phyloP scores from a whole-genome alignment of 1,284 basidiomycete species.

The Farysia itapuensis region DNA sequence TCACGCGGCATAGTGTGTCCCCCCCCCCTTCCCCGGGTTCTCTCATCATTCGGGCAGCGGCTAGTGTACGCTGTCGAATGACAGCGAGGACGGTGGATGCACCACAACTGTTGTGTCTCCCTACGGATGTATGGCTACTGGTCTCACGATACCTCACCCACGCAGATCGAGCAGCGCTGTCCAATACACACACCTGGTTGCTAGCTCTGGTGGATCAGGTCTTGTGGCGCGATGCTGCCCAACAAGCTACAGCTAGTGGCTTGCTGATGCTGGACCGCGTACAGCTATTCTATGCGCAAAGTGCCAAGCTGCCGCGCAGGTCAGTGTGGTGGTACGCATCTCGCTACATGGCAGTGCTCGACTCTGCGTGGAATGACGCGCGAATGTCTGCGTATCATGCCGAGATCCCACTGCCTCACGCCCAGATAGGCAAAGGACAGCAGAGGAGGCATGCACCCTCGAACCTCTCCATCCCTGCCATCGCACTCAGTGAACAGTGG shows the following conservation, averaged over 20 bases:
- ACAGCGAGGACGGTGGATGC: no score
- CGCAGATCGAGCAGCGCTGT: conserved; percentile 3
- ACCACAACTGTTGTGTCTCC: conserved; percentile 9
- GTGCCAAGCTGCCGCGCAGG: neutral
- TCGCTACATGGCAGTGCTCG: neutral
- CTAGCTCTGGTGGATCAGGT: conserved; percentile 12
- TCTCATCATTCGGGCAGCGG: no score
- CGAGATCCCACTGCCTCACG: no score
- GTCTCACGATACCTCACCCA: conserved; percentile 9
- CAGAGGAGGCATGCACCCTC: no score
- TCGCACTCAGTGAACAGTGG: conserved; percentile 2
- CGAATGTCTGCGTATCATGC: no score
- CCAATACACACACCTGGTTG: conserved; percentile 1
- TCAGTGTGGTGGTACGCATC: conserved; percentile 8
- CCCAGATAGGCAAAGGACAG: neutral
- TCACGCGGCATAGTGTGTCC: neutral
- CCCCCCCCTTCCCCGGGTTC: no score
- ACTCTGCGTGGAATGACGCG: no score
- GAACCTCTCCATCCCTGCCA: conserved; percentile 19
- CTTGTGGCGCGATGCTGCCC: conserved; percentile 7
- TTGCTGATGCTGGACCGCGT: neutral
- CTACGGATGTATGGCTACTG: conserved; percentile 22
- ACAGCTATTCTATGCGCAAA: neutral
- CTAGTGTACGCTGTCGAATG: no score
- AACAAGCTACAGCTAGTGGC: no score